phyloP scores from a whole-genome alignment of 176 grass and related monocot species.

The Sorghum bicolor region Sorghum_bicolor_NCBIv3 NC_012870.2:63287001-63287500 shows the following conservation, averaged over 20 bases:
- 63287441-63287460: too few relatives aligned
- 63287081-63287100: neutral
- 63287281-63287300: neutral
- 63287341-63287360: neutral
- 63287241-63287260: neutral
- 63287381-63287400: too few relatives aligned
- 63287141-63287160: too few relatives aligned
- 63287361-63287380: conserved; percentile 17
- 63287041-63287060: neutral
- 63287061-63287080: neutral
- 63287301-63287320: conserved; percentile 31
- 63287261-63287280: neutral
- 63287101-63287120: neutral
- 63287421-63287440: too few relatives aligned
- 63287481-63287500: too few relatives aligned
- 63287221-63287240: neutral
- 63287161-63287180: neutral
- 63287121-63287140: too few relatives aligned
- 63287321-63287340: conserved; percentile 41
- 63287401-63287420: too few relatives aligned
- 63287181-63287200: neutral
- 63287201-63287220: neutral
- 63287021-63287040: too few relatives aligned
- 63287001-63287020: too few relatives aligned
- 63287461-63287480: too few relatives aligned